phyloP scores from a whole-genome alignment of 192 early-diverging fungal species.

The Dimargaris verticillata region DNA sequence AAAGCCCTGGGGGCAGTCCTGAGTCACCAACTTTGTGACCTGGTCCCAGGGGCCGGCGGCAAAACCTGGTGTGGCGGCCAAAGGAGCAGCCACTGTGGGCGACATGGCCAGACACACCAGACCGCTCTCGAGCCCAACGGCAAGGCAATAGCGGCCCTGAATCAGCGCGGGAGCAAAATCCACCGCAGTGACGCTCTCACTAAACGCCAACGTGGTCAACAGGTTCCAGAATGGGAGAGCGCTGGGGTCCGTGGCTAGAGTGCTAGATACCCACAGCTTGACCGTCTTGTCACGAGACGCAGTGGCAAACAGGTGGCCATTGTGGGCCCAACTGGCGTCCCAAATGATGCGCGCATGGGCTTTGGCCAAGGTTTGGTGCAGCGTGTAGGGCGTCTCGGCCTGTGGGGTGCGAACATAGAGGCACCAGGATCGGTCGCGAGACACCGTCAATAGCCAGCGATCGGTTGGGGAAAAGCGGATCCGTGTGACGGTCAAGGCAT shows the following conservation, averaged over 20 bases:
- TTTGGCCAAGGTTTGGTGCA: constrained; percentile 37
- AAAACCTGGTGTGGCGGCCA: constrained; percentile 1
- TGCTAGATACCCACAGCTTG: constrained; percentile 46
- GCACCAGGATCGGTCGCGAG: constrained; percentile 79
- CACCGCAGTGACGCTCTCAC: constrained; percentile 68
- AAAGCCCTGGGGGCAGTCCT: constrained; percentile 32
- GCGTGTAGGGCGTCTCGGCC: constrained; percentile 30
- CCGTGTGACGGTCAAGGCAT: constrained; percentile 71
- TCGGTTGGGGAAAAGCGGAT: constrained; percentile 62
- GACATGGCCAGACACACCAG: constrained; percentile 36
- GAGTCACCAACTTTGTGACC: constrained; percentile 29
- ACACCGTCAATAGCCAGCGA: constrained; percentile 54
- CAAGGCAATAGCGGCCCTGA: constrained; percentile 27
- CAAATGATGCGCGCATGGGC: constrained; percentile 90
- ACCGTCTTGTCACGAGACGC: constrained; percentile 85
- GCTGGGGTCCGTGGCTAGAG: constrained; percentile 3
- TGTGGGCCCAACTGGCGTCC: constrained; percentile 69
- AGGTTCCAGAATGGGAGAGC: constrained; percentile 18
- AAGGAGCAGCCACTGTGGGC: too few relatives aligned
- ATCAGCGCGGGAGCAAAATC: constrained; percentile 43
- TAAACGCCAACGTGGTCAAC: constrained; percentile 50
- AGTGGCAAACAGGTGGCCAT: constrained; percentile 70
- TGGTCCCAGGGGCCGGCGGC: constrained; percentile 23
- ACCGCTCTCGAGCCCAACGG: constrained; percentile 73
- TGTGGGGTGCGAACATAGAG: constrained; percentile 44